A percentile compares a stretch with the other conserved stretches of the same genome.
Evolutionary conservation across 1,139 yeast genomes (phyloP).

Genomic region (Candida neerlandica): DNA sequence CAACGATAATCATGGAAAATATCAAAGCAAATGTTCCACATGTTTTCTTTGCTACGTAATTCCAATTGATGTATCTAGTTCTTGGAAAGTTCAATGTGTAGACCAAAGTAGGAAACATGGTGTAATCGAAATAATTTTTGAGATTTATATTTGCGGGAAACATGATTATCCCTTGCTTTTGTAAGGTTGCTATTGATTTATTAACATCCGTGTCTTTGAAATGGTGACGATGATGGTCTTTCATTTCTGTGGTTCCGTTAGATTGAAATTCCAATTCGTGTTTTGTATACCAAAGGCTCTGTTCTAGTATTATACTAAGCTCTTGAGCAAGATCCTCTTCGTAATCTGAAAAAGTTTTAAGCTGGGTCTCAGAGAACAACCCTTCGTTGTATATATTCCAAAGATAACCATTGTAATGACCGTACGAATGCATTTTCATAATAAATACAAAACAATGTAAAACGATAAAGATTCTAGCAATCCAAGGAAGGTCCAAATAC

Average conservation of each 20-base stretch:
- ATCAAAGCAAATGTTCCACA: slow-evolving; percentile 87
- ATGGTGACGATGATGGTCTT: slow-evolving; percentile 12
- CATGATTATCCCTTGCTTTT: slow-evolving; percentile 25
- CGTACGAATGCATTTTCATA: slow-evolving; percentile 93
- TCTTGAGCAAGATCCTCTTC: slow-evolving; percentile 22
- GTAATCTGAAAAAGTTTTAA: slow-evolving; percentile 22
- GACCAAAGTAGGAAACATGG: slow-evolving; percentile 90
- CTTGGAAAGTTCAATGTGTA: slow-evolving; percentile 81
- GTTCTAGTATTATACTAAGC: slow-evolving; percentile 33
- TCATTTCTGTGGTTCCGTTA: slow-evolving; percentile 21
- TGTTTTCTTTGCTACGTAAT: slow-evolving; percentile 66
- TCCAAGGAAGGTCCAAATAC: slow-evolving; percentile 68
- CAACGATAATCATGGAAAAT: slow-evolving; percentile 75
- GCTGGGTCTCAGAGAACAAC: slow-evolving; percentile 42
- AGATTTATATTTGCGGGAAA: slow-evolving; percentile 75
- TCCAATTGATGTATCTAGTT: slow-evolving; percentile 67
- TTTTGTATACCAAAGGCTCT: slow-evolving; percentile 61
- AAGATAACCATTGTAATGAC: slow-evolving; percentile 84
- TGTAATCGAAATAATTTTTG: slow-evolving; percentile 66
- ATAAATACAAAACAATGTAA: slow-evolving; percentile 82
- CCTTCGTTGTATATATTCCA: slow-evolving; percentile 67
- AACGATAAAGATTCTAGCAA: slow-evolving; percentile 78
- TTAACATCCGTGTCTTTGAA: slow-evolving; percentile 15
- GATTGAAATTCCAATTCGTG: slow-evolving; percentile 61
- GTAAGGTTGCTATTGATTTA: slow-evolving; percentile 22